Percentiles rank a stretch among this genome's conserved stretches.
phyloP scores from a whole-genome alignment of 2,329 filamentous ascomycete genomes.

The Lasiodiplodia sp. region DNA sequence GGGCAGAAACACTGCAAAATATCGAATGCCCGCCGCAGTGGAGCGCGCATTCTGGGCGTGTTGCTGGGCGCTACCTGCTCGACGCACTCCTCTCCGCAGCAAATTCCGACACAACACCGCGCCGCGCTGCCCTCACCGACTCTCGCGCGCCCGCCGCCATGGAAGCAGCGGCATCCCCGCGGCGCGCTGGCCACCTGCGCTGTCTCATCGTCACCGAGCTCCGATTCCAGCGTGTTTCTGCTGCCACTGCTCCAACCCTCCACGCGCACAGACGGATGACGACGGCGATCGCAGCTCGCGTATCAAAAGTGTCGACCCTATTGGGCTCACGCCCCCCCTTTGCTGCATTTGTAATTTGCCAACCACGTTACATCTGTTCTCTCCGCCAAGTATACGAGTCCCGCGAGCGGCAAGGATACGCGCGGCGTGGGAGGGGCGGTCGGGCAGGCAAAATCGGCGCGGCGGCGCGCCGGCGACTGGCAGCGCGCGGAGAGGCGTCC shows the following conservation, averaged over 20 bases:
- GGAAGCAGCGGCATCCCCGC: conserved; percentile 27
- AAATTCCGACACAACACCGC: conserved; percentile 17
- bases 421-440: conserved; percentile 14
- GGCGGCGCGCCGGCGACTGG: conserved; percentile 1
- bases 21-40: conserved; percentile 27
- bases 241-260: conserved; percentile 7
- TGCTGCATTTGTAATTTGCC: conserved; percentile 29
- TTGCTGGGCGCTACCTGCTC: conserved; percentile 20
- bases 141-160: conserved; percentile 16
- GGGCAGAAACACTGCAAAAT: conserved; percentile 3
- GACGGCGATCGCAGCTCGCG: conserved; percentile 26
- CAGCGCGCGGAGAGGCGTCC: conserved; percentile 8
- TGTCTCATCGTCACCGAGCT: conserved; percentile 15
- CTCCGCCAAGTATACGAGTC: conserved; percentile 26
- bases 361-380: conserved; percentile 25
- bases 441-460: conserved; percentile 7
- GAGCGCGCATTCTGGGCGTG: conserved; percentile 28
- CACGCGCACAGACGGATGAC: conserved; percentile 21
- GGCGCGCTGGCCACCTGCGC: conserved; percentile 21
- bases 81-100: conserved; percentile 24
- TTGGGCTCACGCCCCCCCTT: conserved; percentile 5
- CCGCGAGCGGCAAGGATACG: conserved; percentile 25
- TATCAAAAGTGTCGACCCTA: conserved; percentile 23
- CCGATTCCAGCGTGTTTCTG: conserved; percentile 13
- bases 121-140: conserved; percentile 11